phyloP scores from a whole-genome alignment of 2,329 filamentous ascomycete genomes.

The Alternaria triticina region DNA sequence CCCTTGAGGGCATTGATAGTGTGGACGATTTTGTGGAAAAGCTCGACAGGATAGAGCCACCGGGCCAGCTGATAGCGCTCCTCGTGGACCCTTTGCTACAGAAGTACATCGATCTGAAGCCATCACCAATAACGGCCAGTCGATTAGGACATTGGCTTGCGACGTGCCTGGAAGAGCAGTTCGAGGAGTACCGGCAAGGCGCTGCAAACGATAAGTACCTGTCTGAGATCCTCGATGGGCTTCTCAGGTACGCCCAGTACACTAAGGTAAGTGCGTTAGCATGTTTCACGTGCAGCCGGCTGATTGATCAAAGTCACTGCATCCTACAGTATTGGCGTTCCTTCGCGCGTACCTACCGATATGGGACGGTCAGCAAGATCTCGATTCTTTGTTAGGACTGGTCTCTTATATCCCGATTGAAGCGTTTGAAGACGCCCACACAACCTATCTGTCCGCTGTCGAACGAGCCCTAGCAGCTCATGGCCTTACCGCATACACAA shows the following conservation, averaged over 20 bases:
- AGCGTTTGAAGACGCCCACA: conserved; percentile 57
- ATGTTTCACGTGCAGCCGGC: background rate
- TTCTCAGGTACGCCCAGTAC: conserved; percentile 42
- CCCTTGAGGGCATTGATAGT: conserved; percentile 77
- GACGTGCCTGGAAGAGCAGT: conserved; percentile 46
- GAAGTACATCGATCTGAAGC: conserved; percentile 69
- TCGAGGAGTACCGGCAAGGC: conserved; percentile 25
- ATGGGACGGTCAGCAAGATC: conserved; percentile 46
- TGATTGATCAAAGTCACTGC: conserved; percentile 36
- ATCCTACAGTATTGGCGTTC: conserved; percentile 40
- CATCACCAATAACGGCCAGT: conserved; percentile 32
- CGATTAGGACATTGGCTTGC: conserved; percentile 50
- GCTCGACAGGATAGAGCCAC: conserved; percentile 79
- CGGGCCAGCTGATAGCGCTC: conserved; percentile 80
- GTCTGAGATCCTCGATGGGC: conserved; percentile 39
- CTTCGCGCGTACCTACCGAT: conserved; percentile 42
- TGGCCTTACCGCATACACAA: conserved; percentile 59
- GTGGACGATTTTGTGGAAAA: conserved; percentile 72
- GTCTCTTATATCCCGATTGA: conserved; percentile 50
- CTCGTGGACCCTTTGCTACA: conserved; percentile 78
- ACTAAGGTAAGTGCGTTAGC: conserved; percentile 37
- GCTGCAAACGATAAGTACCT: conserved; percentile 27
- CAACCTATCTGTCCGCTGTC: conserved; percentile 46
- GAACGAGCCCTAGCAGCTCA: conserved; percentile 51
- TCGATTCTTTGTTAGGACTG: conserved; percentile 60